These are phyloP conservation scores for carrot (Daucus carota) DNA, from an alignment of 129 eudicot species.

Conservation along the genomic window DNA sequence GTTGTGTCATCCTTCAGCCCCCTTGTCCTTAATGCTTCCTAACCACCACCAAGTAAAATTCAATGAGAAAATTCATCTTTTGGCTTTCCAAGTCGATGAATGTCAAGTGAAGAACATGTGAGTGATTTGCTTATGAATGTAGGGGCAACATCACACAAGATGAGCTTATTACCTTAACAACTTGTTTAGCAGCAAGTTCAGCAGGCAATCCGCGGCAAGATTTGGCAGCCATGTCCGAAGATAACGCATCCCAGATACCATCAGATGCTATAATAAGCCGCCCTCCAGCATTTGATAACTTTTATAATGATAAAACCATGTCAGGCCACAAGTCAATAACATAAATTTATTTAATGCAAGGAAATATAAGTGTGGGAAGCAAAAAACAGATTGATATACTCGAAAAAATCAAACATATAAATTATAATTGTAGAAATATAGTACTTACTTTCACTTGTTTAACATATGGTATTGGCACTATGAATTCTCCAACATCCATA, in stretches of 20 bases:
- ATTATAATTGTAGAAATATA: background rate
- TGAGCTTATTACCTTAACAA: conserved; percentile 58
- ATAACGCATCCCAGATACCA: conserved; percentile 92
- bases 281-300: conserved; percentile 83
- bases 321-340: conserved; percentile 8
- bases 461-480: conserved; percentile 86
- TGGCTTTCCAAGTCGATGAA: too few relatives aligned
- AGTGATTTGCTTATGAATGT: conserved; percentile 1
- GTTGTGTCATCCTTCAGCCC: conserved; percentile 92
- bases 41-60: conserved; percentile 13
- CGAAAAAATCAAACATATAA: background rate
- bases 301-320: conserved; percentile 12
- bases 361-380: background rate
- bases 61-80: conserved; percentile 5
- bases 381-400: background rate
- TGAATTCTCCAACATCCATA: conserved; percentile 93
- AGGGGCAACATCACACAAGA: background rate
- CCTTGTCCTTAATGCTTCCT: conserved; percentile 80
- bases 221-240: conserved; percentile 74
- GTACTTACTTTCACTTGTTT: conserved; percentile 83
- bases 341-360: background rate
- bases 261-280: conserved; percentile 92
- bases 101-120: background rate
- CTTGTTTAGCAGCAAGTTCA: conserved; percentile 89
- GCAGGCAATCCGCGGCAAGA: conserved; percentile 94